phyloP scores from a whole-genome alignment of 306 rosid species.

The Casuarina glauca region DNA sequence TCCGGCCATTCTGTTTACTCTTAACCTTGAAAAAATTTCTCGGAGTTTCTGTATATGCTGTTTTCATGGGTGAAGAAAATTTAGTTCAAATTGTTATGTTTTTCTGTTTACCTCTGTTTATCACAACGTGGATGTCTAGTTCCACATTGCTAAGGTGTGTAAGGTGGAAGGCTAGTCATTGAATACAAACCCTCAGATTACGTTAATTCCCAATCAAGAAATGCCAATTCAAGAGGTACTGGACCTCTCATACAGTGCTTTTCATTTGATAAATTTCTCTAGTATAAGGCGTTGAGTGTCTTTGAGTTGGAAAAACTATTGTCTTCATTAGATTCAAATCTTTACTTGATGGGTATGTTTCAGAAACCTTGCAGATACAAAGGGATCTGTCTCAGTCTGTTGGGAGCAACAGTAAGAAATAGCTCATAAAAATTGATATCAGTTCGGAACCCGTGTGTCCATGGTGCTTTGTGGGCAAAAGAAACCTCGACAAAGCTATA shows the following conservation, averaged over 20 bases:
- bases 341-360: conserved; percentile 11
- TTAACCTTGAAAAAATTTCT: too few relatives aligned
- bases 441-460: conserved; percentile 87
- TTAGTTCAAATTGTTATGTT: not conserved
- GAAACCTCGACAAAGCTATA: conserved; percentile 77
- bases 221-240: not conserved
- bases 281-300: not conserved
- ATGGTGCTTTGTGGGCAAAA: conserved; percentile 90
- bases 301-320: conserved; percentile 2
- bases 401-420: conserved; percentile 42
- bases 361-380: conserved; percentile 38
- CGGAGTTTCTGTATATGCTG: not conserved
- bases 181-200: not conserved
- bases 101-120: not conserved
- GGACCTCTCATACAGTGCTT: not conserved
- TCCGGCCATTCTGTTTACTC: too few relatives aligned
- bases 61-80: not conserved
- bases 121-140: not conserved
- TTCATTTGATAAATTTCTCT: not conserved
- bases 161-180: not conserved
- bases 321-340: conserved; percentile 16
- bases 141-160: not conserved
- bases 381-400: conserved; percentile 52
- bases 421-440: conserved; percentile 63
- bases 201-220: not conserved